Base-by-base conservation (phyloP, 208 protist genomes). In the Porcisia deanei region DNA sequence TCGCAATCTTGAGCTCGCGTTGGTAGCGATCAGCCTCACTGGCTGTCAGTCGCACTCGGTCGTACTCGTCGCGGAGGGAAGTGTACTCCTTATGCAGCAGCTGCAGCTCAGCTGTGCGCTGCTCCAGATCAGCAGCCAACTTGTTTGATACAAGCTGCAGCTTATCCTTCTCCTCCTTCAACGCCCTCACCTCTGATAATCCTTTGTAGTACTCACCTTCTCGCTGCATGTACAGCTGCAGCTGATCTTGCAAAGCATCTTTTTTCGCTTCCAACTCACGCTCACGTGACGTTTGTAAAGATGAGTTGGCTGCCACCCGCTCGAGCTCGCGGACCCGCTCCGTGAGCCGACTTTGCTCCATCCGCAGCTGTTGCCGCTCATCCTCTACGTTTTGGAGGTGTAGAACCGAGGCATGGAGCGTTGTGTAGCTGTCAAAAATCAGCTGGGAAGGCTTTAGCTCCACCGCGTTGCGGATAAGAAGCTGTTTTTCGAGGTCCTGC, bases 21-120 rank as follows among this genome's bases (percentile, higher is more conserved):
- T 72, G 12, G 49, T 53, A 75, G 37, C 80, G 81, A 18, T 91
- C 86, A 6, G 86, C 84, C 68, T 92, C 90, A 8, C 30, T 57
- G 18, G 73, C 73, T 20, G 78, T 86, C 18, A 81, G 73, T 49
- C 85, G 86, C 25, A 92, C 69, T 1, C 76, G 59, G 22, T 87
- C 79, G 72, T 87, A 86, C 75, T 91, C 90, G 39, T 94, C 84
- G 5, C 85, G 80, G 34, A 91, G 88, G 16, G 86, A 82, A 0
- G 83, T 81, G 76, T 92, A 92, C 67, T 92, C 88, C 75, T 88
- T 91, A 52, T 83, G 85, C 25, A 94, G 52, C 68, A 90, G 79
- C 43, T 77, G 78, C 59, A 92, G 70, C 65, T 91, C 86, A n/a
- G 76, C 77, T 52, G 85, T 88, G 69, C 76, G 82, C 63, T 90